Evolutionary conservation across 73 alveolate species (phyloP).

Genomic region (Paramecium tetraurelia): DNA sequence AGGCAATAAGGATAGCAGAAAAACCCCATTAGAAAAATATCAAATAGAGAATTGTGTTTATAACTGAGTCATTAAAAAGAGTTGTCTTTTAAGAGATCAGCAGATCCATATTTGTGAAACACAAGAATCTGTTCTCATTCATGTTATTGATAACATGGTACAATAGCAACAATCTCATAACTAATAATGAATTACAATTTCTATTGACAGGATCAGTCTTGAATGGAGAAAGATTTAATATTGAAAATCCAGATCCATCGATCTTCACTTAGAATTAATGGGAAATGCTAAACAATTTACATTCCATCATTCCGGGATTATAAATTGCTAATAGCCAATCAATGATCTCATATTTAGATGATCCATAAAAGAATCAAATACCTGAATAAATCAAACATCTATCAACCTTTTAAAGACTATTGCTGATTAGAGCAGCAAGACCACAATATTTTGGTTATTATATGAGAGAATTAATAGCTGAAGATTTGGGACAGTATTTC

Average conservation of each 20-base stretch:
- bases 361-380: background rate
- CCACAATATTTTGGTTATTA: conserved; percentile 87
- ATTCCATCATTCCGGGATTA: conserved; percentile 57
- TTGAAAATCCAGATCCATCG: conserved; percentile 80
- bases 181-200: conserved; percentile 77
- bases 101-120: conserved; percentile 93
- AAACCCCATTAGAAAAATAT: conserved; percentile 71
- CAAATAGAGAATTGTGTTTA: conserved; percentile 75
- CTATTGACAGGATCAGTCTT: conserved; percentile 87
- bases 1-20: conserved; percentile 84
- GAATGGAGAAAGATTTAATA: conserved; percentile 65
- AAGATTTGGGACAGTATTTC: conserved; percentile 87
- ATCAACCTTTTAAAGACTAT: conserved; percentile 75
- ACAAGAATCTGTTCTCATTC: conserved; percentile 87
- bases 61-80: conserved; percentile 69
- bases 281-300: conserved; percentile 85
- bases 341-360: conserved; percentile 14
- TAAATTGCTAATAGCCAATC: background rate
- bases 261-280: conserved; percentile 90
- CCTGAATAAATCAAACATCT: conserved; percentile 74
- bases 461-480: conserved; percentile 81
- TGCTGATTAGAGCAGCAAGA: conserved; percentile 81
- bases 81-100: conserved; percentile 76
- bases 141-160: conserved; percentile 82
- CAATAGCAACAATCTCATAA: conserved; percentile 66